phyloP scores from a whole-genome alignment of 129 eudicot species.

The Flaveria linearis region DNA sequence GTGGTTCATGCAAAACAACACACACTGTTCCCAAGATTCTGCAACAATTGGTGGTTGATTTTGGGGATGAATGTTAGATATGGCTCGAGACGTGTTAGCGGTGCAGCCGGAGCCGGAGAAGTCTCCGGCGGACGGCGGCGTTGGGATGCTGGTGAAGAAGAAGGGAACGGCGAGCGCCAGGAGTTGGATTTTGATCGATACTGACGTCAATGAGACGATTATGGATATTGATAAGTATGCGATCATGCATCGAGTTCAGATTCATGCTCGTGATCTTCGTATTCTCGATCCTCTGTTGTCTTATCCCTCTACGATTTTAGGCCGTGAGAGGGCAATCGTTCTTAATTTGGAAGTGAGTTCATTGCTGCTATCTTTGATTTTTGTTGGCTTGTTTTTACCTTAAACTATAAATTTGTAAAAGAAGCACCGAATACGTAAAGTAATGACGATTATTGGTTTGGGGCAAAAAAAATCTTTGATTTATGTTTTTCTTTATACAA shows the following conservation, averaged over 20 bases:
- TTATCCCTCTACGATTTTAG: conserved; percentile 80
- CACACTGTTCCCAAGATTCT: too few species aligned
- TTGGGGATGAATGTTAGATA: conserved; percentile 39
- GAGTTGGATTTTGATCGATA: conserved; percentile 71
- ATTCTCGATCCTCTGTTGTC: conserved; percentile 78
- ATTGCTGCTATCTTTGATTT: background rate
- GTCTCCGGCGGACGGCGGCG: conserved; percentile 34
- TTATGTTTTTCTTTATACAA: background rate
- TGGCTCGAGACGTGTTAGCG: conserved; percentile 59
- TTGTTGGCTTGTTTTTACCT: background rate
- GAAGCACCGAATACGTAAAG: too few species aligned
- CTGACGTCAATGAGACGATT: conserved; percentile 49
- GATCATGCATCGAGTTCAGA: conserved; percentile 72
- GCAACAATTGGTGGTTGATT: conserved; percentile 10
- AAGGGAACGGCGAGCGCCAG: conserved; percentile 45
- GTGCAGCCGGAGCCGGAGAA: conserved; percentile 38
- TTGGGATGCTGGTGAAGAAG: conserved; percentile 53
- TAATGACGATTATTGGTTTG: background rate
- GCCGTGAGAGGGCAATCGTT: conserved; percentile 89
- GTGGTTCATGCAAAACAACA: background rate
- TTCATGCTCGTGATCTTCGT: conserved; percentile 85
- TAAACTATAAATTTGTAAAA: too few species aligned
- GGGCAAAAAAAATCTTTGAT: background rate
- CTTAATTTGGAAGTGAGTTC: conserved; percentile 70
- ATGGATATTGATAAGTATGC: conserved; percentile 72